Evolutionary conservation across 2,329 filamentous ascomycete species (phyloP).

Genomic region (Pseudogymnoascus sp.): DNA sequence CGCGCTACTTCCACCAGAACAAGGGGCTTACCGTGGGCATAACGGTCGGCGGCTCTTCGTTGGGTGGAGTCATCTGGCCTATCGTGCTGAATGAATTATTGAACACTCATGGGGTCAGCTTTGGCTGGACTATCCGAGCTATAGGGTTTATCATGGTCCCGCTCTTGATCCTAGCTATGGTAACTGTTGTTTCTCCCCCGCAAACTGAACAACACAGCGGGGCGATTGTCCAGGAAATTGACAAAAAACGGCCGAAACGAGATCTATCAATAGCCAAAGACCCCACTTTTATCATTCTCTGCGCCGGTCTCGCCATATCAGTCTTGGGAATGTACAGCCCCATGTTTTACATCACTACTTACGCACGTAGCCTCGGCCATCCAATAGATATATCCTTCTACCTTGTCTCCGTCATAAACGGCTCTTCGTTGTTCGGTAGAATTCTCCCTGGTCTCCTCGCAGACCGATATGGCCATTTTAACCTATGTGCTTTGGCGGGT

Average conservation of each 20-base stretch:
- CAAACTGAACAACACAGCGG: background rate
- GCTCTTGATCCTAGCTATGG: constrained; percentile 12
- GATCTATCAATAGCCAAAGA: constrained; percentile 15
- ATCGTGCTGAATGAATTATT: constrained; percentile 26
- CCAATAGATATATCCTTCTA: constrained; percentile 16
- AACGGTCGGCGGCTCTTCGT: constrained; percentile 24
- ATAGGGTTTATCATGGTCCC: constrained; percentile 20
- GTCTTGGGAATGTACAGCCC: constrained; percentile 18
- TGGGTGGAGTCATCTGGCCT: constrained; percentile 30
- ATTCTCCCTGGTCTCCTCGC: constrained; percentile 17
- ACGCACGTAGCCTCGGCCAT: constrained; percentile 11
- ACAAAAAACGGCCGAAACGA: constrained; percentile 9
- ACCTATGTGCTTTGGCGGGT: constrained; percentile 16
- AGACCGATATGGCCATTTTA: constrained; percentile 16
- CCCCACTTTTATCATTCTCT: constrained; percentile 12
- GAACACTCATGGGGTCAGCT: constrained; percentile 20
- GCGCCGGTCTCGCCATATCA: constrained; percentile 14
- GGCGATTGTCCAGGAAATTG: background rate
- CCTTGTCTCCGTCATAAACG: constrained; percentile 19
- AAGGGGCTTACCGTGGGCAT: constrained; percentile 20
- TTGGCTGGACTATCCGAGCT: constrained; percentile 22
- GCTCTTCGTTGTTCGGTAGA: constrained; percentile 17
- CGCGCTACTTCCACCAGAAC: constrained; percentile 15
- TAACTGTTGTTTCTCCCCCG: constrained; percentile 10
- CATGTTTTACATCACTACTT: constrained; percentile 17